These are phyloP conservation scores for Torulaspora microellipsoides DNA, from an alignment of 805 yeast species.

Conservation along the genomic window DNA sequence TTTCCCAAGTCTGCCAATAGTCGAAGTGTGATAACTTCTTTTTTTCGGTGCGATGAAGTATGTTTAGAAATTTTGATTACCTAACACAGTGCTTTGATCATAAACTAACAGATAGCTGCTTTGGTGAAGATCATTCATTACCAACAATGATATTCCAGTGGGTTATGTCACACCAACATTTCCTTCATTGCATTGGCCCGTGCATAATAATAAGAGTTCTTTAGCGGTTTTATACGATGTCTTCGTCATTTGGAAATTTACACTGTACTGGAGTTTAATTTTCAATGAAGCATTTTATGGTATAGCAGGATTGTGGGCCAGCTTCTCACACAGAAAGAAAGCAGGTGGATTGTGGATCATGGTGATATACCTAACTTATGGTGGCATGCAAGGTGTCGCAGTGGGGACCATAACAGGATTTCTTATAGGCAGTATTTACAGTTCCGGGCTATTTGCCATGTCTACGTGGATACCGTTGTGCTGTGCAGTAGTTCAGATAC, in stretches of 20 bases:
- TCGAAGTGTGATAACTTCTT: too few species aligned
- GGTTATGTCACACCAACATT: conserved; percentile 77
- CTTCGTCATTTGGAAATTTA: conserved; percentile 75
- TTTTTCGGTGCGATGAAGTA: too few species aligned
- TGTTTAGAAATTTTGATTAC: too few species aligned
- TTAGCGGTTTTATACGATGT: conserved; percentile 62
- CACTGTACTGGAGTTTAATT: conserved; percentile 75
- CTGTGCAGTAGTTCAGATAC: conserved; percentile 65
- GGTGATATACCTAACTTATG: conserved; percentile 46
- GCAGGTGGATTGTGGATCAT: conserved; percentile 42
- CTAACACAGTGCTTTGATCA: too few species aligned
- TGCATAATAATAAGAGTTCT: conserved; percentile 35
- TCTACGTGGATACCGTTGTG: conserved; percentile 93
- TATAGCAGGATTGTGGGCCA: conserved; percentile 61
- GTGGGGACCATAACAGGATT: conserved; percentile 78
- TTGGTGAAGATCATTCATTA: conserved; percentile 35
- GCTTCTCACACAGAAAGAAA: conserved; percentile 43
- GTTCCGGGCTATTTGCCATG: conserved; percentile 79
- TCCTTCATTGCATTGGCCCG: conserved; percentile 79
- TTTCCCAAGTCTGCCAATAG: too few species aligned
- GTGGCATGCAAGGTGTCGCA: conserved; percentile 59
- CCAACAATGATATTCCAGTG: conserved; percentile 60
- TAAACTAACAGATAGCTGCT: too few species aligned
- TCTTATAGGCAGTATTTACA: conserved; percentile 67
- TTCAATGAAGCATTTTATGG: conserved; percentile 58